These are phyloP conservation scores for Planoprotostelium fungivorum DNA, from an alignment of 78 protist genomes.

Conservation along the genomic window DNA sequence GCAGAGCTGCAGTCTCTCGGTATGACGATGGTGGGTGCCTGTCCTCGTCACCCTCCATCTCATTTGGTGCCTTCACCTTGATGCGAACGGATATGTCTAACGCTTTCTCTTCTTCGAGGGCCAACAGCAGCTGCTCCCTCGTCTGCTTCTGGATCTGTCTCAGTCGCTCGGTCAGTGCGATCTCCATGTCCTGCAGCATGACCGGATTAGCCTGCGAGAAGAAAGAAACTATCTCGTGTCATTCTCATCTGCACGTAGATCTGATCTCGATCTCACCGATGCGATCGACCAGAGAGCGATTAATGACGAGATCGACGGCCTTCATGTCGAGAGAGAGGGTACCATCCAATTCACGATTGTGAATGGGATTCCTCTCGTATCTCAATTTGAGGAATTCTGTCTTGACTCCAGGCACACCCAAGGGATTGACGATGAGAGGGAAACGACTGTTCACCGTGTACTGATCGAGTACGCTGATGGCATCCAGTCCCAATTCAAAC, in stretches of 20 bases:
- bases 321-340: not conserved
- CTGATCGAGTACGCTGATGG: not conserved
- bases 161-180: not conserved
- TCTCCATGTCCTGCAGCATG: not conserved
- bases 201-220: not conserved
- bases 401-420: not conserved
- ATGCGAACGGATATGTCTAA: not conserved
- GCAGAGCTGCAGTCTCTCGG: not conserved
- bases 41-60: too few species aligned
- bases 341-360: not conserved
- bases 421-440: not conserved
- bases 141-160: not conserved
- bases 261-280: not conserved
- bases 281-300: not conserved
- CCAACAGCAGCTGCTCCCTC: not conserved
- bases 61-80: not conserved
- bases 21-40: not conserved
- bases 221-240: not conserved
- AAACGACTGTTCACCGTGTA: not conserved
- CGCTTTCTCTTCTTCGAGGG: not conserved
- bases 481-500: not conserved
- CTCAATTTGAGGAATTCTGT: not conserved
- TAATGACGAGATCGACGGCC: not conserved
- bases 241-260: not conserved
- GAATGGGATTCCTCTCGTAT: not conserved